Evolutionary conservation across 345 rosid species (phyloP).

Genomic region (Triadica sebifera): DNA sequence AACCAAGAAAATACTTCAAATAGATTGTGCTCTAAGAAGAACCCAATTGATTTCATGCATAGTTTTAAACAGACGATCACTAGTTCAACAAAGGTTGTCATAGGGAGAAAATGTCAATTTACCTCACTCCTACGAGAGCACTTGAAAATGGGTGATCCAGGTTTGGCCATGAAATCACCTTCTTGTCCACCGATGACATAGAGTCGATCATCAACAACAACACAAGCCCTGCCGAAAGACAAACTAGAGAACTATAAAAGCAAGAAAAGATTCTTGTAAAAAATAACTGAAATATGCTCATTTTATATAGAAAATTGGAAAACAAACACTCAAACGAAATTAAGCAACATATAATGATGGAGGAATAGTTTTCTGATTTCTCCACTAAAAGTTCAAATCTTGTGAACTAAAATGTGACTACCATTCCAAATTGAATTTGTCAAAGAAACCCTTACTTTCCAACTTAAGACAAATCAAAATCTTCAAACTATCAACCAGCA

Average conservation of each 20-base stretch:
- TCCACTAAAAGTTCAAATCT: not conserved
- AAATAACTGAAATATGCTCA: not conserved
- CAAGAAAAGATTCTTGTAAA: not conserved
- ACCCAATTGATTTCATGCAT: not conserved
- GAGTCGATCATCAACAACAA: slow-evolving; percentile 72
- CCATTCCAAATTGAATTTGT: not conserved
- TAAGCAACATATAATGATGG: slow-evolving; percentile 5
- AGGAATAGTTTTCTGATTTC: not conserved
- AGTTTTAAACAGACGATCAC: no score
- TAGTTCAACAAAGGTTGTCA: no score
- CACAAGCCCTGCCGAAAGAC: slow-evolving; percentile 57
- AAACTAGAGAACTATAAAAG: not conserved
- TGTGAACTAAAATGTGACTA: not conserved
- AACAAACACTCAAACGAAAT: slow-evolving; percentile 1
- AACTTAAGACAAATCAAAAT: not conserved
- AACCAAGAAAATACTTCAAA: slow-evolving; percentile 7
- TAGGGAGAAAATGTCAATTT: not conserved
- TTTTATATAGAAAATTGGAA: not conserved
- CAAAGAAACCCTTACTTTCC: not conserved
- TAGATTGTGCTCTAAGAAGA: not conserved
- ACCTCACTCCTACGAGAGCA: slow-evolving; percentile 95
- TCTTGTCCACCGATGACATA: slow-evolving; percentile 92
- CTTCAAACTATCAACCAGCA: not conserved
- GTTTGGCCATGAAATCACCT: slow-evolving; percentile 99
- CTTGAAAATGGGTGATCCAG: slow-evolving; percentile 96